A percentile compares a stretch with the other conserved stretches of the same genome.
Evolutionary conservation across 352 stramenopile genomes (phyloP).

Genomic region (Albugo laibachii): DNA sequence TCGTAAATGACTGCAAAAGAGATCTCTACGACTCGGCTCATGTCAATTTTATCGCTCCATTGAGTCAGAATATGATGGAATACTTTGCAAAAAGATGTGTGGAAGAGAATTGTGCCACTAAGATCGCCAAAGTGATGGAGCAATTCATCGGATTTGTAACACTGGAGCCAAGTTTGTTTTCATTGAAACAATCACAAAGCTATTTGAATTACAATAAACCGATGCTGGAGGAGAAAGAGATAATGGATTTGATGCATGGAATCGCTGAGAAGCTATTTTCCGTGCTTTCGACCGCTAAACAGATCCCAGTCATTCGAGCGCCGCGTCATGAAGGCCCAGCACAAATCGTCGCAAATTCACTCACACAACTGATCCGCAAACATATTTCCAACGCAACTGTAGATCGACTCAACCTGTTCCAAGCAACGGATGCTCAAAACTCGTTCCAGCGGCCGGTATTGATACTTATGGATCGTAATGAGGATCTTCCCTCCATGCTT

Average conservation of each 20-base stretch:
- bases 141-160: conserved; percentile 96
- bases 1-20: conserved; percentile 86
- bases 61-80: conserved; percentile 76
- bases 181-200: conserved; percentile 81
- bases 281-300: conserved; percentile 83
- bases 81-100: conserved; percentile 64
- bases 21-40: conserved; percentile 86
- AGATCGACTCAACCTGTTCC: not conserved
- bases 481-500: conserved; percentile 89
- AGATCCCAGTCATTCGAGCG: conserved; percentile 91
- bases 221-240: conserved; percentile 45
- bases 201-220: conserved; percentile 90
- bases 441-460: conserved; percentile 77
- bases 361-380: conserved; percentile 66
- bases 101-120: conserved; percentile 49
- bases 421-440: not conserved
- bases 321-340: conserved; percentile 83
- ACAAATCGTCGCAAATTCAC: conserved; percentile 91
- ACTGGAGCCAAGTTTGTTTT: conserved; percentile 89
- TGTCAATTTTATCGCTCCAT: conserved; percentile 88
- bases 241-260: conserved; percentile 48
- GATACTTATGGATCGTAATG: conserved; percentile 94
- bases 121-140: conserved; percentile 91
- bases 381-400: conserved; percentile 18
- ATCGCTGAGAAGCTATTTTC: conserved; percentile 82